Conservation (phyloP, 371 early-diverging fungal genomes). For the Apophysomyces sp. region DNA sequence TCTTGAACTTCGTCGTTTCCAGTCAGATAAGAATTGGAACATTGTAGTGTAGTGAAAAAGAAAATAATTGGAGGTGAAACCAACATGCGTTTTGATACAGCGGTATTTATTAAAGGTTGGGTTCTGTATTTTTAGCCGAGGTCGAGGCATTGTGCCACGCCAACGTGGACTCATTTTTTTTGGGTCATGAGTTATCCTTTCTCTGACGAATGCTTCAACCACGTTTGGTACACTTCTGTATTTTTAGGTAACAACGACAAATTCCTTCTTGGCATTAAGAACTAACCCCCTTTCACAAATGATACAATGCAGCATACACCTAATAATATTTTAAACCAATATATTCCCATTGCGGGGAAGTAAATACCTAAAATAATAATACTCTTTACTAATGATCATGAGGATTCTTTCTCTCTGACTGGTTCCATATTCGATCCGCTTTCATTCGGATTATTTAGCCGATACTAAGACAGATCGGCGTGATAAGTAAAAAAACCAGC, state of each 20-base stretch:
- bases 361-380: neutral
- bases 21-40: slow-evolving; percentile 10
- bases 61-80: neutral
- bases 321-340: no score
- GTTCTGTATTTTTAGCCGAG: neutral
- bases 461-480: neutral
- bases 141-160: neutral
- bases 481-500: neutral
- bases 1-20: slow-evolving; percentile 8
- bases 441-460: neutral
- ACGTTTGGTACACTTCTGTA: no score
- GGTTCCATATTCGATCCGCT: no score
- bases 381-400: neutral
- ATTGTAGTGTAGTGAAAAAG: neutral
- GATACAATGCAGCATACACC: no score
- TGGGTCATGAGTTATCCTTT: neutral
- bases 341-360: neutral
- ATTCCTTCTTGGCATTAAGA: no score
- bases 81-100: neutral
- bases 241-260: no score
- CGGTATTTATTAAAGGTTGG: neutral
- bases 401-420: neutral
- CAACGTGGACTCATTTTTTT: neutral
- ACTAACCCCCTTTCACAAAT: no score
- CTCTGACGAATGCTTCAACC: neutral